Conservation (phyloP, 106 monocot species). For the Triglochin maritima region DNA sequence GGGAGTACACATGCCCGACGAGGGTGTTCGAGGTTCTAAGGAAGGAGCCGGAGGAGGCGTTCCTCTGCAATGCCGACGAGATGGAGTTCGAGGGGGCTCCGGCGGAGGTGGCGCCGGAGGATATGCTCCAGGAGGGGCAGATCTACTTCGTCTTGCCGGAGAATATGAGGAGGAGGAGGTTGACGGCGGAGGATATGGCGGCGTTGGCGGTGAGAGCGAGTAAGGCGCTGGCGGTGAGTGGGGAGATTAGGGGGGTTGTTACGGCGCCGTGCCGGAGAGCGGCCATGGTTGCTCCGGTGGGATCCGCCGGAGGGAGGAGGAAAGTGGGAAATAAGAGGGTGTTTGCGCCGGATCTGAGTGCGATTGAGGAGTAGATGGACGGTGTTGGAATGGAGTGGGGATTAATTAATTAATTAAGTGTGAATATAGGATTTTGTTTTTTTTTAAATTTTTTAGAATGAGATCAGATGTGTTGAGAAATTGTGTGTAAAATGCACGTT, state of each 20-base stretch:
- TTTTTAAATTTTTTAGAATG: no score
- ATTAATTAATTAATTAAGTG: no score
- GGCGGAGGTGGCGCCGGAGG: conserved; percentile 4
- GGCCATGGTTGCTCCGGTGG: no score
- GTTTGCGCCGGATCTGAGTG: conserved; percentile 1
- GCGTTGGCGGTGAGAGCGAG: conserved; percentile 19
- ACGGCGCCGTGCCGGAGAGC: no score
- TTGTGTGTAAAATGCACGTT: no score
- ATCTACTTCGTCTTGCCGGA: conserved; percentile 16
- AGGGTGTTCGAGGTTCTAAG: neutral
- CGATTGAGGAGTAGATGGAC: neutral
- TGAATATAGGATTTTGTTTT: no score
- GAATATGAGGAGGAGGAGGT: conserved; percentile 5
- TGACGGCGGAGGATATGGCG: conserved; percentile 13
- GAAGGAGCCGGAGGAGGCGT: neutral
- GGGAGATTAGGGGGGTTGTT: neutral
- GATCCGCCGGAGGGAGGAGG: neutral
- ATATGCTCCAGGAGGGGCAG: conserved; percentile 5
- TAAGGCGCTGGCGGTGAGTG: conserved; percentile 5
- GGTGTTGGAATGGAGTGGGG: no score
- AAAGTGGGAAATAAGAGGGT: neutral
- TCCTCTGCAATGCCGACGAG: conserved; percentile 23
- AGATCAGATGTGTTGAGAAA: no score
- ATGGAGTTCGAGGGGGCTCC: conserved; percentile 15
- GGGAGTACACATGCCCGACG: conserved; percentile 4